Conservation (phyloP, 208 protist species). For the Crithidia sp. region DNA sequence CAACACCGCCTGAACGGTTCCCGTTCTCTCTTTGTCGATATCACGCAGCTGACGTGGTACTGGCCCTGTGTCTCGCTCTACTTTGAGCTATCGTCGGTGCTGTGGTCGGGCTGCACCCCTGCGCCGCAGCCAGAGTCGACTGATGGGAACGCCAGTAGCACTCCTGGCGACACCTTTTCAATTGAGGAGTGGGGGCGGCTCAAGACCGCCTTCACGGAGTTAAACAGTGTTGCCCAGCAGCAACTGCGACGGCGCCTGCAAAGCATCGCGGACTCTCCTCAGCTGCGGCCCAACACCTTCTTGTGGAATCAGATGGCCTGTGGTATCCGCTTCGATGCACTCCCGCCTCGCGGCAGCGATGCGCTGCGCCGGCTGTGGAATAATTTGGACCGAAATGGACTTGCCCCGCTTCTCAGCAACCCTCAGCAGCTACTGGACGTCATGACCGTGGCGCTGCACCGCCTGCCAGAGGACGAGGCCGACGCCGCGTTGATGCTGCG, state of each 20-base stretch:
- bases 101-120: slow-evolving; percentile 4
- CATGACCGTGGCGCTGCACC: slow-evolving; percentile 36
- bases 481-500: slow-evolving; percentile 27
- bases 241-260: slow-evolving; percentile 34
- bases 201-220: slow-evolving; percentile 12
- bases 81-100: slow-evolving; percentile 11
- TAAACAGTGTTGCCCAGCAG: slow-evolving; percentile 10
- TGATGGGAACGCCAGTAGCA: background rate
- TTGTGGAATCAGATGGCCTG: slow-evolving; percentile 57
- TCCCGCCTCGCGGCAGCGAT: slow-evolving; percentile 26
- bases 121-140: background rate
- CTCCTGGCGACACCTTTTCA: background rate
- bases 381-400: slow-evolving; percentile 44
- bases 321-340: slow-evolving; percentile 33
- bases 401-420: slow-evolving; percentile 43
- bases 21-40: slow-evolving; percentile 44
- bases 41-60: slow-evolving; percentile 32
- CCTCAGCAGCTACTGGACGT: slow-evolving; percentile 53
- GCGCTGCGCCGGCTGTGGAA: slow-evolving; percentile 28
- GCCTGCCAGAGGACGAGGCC: slow-evolving; percentile 9
- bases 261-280: slow-evolving; percentile 41
- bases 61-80: slow-evolving; percentile 30
- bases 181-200: slow-evolving; percentile 11
- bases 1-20: slow-evolving; percentile 18
- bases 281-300: slow-evolving; percentile 63